These are phyloP conservation scores for Apostasia ramifera DNA, from an alignment of 106 monocot species.

Conservation along the genomic window DNA sequence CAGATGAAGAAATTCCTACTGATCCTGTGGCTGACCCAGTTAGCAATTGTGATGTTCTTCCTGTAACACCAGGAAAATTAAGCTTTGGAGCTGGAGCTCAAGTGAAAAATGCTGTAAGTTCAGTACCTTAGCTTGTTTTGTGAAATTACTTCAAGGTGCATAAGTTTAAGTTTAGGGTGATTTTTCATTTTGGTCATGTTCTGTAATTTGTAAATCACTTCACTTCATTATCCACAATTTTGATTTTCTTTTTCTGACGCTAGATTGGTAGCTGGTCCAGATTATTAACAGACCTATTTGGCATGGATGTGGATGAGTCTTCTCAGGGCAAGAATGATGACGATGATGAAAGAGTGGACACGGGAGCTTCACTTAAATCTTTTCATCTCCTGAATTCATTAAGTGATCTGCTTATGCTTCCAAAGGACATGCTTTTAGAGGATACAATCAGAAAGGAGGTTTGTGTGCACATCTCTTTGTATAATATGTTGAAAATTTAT, in stretches of 20 bases:
- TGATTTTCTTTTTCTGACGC: neutral
- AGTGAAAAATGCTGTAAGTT: slow-evolving; percentile 91
- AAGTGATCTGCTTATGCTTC: slow-evolving; percentile 95
- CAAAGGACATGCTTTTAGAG: slow-evolving; percentile 84
- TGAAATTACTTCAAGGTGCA: too few species aligned
- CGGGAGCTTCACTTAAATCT: slow-evolving; percentile 34
- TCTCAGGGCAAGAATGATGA: slow-evolving; percentile 25
- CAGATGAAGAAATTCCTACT: slow-evolving; percentile 83
- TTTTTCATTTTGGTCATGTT: too few species aligned
- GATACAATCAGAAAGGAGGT: slow-evolving; percentile 77
- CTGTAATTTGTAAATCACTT: too few species aligned
- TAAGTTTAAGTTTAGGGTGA: too few species aligned
- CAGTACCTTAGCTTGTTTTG: neutral
- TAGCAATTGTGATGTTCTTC: slow-evolving; percentile 72
- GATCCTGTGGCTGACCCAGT: slow-evolving; percentile 91
- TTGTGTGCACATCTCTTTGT: neutral
- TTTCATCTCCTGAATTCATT: slow-evolving; percentile 79
- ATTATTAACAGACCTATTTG: slow-evolving; percentile 71
- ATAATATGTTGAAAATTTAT: neutral
- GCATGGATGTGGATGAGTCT: slow-evolving; percentile 57
- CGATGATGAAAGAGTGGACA: slow-evolving; percentile 21
- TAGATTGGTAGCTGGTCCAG: slow-evolving; percentile 97
- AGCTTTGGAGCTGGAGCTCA: slow-evolving; percentile 88
- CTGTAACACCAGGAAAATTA: slow-evolving; percentile 57
- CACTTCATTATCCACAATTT: too few species aligned